Evolutionary conservation across 805 yeast species (phyloP), one percentile per base, ranked within the genome.

Genomic region (Torulaspora gathmanii): DNA sequence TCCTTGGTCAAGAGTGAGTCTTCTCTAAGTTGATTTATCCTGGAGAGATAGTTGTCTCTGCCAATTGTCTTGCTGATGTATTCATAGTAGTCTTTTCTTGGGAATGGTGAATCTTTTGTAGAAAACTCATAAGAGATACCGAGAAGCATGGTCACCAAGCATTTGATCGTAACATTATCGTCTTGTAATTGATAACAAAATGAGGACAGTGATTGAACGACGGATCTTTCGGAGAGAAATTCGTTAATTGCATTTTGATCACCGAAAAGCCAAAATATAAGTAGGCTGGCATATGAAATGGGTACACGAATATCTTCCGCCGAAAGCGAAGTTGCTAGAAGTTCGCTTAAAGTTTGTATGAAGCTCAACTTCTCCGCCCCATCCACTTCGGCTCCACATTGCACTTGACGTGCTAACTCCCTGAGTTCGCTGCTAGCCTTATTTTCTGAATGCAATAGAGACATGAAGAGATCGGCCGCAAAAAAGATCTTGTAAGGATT

Each of bases 401-500:
- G 65, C n/a, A 86, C 70, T 0, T 61, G 57, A 37, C 77, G 64
- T 0, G 83, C 74, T 11, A 72, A 47, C 6, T 69, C 69, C 50
- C 77, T 76, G 13, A 78, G 68, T 15, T 73, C 78, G 4, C 71
- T 71, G 47, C 66, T 69, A 30, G 76, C 83, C 44, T 77, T 78
- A 25, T 55, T 50, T 5, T 57, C 60, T 12, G 47, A 28, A 16
- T 53, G 42, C 49, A 89, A 75, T 2, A 89, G 60, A 44, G 76
- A 77, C 34, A 84, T 70, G 17, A 91, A 60, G 3, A 87, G 69
- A 3, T 80, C 75, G 2, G 85, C 70, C 0, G 96, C 79, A 65
- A 91, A 90, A 93, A 95, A 93, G 1, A 80, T 66, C 56, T 81
- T 79, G 60, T 89, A 93, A 0, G 99, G 97, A 53, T 93, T 91